Evolutionary conservation across 208 protist species (phyloP).

Genomic region (Acanthamoeba culbertsoni): DNA sequence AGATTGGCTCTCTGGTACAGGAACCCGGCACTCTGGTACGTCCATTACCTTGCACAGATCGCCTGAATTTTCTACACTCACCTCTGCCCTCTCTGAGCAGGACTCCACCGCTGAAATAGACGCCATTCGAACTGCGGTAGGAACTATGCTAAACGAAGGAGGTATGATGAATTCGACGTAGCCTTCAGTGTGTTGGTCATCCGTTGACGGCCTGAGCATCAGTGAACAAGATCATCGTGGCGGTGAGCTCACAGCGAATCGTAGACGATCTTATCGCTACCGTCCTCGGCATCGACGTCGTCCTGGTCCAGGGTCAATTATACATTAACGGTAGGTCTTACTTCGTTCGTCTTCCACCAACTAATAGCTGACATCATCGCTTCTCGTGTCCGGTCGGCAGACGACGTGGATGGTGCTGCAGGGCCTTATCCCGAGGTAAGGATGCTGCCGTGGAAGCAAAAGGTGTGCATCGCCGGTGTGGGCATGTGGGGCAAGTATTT

Average conservation of each 20-base stretch:
- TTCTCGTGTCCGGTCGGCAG: background rate
- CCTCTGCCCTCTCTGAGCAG: background rate
- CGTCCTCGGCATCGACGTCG: conserved; percentile 24
- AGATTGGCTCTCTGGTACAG: background rate
- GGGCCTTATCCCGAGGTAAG: background rate
- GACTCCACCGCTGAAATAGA: conserved; percentile 14
- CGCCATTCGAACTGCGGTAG: background rate
- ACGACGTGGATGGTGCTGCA: background rate
- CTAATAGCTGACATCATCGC: background rate
- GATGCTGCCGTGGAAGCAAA: background rate
- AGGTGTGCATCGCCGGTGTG: background rate
- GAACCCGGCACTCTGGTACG: background rate
- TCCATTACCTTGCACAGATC: too few relatives aligned
- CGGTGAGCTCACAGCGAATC: background rate
- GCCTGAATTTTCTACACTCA: too few relatives aligned
- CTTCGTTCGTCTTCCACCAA: background rate
- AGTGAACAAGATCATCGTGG: conserved; percentile 56
- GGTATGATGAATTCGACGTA: background rate
- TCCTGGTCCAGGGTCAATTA: conserved; percentile 1
- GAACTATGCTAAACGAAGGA: background rate
- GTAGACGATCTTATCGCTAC: background rate
- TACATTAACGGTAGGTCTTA: too few relatives aligned
- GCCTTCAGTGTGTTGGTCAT: background rate
- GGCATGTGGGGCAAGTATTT: conserved; percentile 32
- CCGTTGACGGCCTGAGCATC: background rate